Evolutionary conservation across 2,329 filamentous ascomycete genomes (phyloP), one percentile per base, ranked within the genome.

Genomic region (Ceratocystis harringtonii): DNA sequence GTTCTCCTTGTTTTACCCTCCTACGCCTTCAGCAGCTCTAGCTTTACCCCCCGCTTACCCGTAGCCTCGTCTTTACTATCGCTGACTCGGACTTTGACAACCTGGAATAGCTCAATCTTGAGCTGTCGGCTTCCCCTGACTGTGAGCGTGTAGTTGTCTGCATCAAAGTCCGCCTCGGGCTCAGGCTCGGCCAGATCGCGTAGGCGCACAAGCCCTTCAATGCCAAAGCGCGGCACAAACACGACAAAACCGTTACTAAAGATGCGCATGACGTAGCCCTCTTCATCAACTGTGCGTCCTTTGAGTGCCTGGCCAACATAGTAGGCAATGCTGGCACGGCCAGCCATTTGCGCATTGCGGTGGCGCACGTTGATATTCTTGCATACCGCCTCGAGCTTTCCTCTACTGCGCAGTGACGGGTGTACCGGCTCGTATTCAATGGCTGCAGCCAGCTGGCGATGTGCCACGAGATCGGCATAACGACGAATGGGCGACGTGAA

Each of bases 331-430:
- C 88, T 94, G 30, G 94, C 92, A 67, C 94, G 86, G 44, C 92
- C 92, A 2, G 94, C 94, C 76, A 95, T 87, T 76, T 99, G 94
- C 41, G 94, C 94, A 75, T 99, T 99, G 72, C 94, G 90, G 75
- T 99, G 94, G 6, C 94, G 87, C 66, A 94, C 86, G 75, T 99
- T 99, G 82, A 99, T 96, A 78, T 99, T 99, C 76, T 91, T 92
- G 82, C 94, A 97, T 28, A 99, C 90, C 66, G 86, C 89, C 75
- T 97, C 92, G 65, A 99, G 85, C 70, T 91, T 90, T 70, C 85
- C 84, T 69, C 90, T 87, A 70, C 87, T 90, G 72, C 90, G 88
- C 66, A 95, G 82, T 60, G 86, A 87, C 6, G 90, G 81, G 73
- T 95, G 88, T n/a, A 94, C 81, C 48, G 86, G 80, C 77, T 92